A percentile compares a stretch with the other conserved stretches of the same genome.
Conservation (phyloP, 805 yeast species). For the Kodamaea jinghongensis region DNA sequence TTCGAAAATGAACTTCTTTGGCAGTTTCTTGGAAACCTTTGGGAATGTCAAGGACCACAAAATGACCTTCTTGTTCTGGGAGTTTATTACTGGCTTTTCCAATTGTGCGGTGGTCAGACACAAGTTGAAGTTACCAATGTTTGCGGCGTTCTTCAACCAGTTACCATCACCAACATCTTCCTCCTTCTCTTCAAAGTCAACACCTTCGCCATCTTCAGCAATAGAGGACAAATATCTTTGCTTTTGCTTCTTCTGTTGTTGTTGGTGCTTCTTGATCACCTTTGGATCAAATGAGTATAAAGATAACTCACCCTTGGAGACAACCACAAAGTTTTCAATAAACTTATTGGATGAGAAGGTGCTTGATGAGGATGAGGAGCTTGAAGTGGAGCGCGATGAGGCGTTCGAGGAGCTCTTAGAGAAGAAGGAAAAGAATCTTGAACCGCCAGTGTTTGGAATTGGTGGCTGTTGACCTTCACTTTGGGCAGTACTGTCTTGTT, state of each 20-base stretch:
- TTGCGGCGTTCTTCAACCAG: conserved; percentile 64
- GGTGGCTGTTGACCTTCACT: conserved; percentile 14
- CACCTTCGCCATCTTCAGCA: conserved; percentile 12
- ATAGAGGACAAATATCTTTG: conserved; percentile 16
- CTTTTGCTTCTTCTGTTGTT: conserved; percentile 23
- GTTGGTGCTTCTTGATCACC: conserved; percentile 39
- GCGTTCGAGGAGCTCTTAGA: conserved; percentile 9
- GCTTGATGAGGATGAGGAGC: background rate
- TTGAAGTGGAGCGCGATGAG: background rate
- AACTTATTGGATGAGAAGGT: conserved; percentile 27
- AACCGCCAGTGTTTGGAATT: conserved; percentile 14
- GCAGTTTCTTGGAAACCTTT: conserved; percentile 29
- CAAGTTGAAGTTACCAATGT: conserved; percentile 50
- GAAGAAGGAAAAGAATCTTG: conserved; percentile 29
- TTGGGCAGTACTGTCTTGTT: conserved; percentile 25
- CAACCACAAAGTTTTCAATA: conserved; percentile 58
- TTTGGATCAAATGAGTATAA: conserved; percentile 54
- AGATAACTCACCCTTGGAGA: conserved; percentile 62
- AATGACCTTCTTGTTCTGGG: conserved; percentile 15
- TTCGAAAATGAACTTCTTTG: conserved; percentile 54
- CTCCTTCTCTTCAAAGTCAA: conserved; percentile 23
- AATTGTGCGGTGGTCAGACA: conserved; percentile 50
- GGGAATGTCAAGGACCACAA: conserved; percentile 61
- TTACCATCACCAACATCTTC: conserved; percentile 56
- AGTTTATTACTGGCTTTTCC: conserved; percentile 20